Conservation (phyloP, 225 moss, liverwort and hornwort species). For the Anthoceros angustus region DNA sequence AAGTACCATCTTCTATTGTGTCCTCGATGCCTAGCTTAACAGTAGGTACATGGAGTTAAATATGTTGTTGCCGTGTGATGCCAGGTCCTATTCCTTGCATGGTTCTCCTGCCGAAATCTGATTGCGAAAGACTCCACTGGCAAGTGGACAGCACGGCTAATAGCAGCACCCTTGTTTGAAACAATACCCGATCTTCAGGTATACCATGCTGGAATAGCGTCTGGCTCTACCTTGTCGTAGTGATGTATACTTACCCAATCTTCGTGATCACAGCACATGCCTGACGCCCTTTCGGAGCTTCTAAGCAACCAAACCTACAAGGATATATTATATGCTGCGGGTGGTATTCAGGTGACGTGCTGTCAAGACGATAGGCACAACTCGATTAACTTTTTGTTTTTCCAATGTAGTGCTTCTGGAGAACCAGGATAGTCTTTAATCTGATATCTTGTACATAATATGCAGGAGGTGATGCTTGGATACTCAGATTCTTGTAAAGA, state of each 20-base stretch:
- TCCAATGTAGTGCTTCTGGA: not conserved
- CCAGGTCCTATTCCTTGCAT: conserved; percentile 88
- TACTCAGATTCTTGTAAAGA: conserved; percentile 99
- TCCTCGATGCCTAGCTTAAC: not conserved
- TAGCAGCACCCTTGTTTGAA: conserved; percentile 90
- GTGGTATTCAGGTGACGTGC: conserved; percentile 61
- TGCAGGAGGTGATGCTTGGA: conserved; percentile 93
- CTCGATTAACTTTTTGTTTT: not conserved
- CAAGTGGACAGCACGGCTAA: conserved; percentile 60
- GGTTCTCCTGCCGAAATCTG: conserved; percentile 65
- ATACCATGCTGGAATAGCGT: not conserved
- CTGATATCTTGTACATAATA: not conserved
- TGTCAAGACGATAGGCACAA: not conserved
- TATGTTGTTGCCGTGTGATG: conserved; percentile 14
- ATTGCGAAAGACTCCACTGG: conserved; percentile 46
- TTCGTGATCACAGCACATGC: conserved; percentile 56
- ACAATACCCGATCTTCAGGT: conserved; percentile 99
- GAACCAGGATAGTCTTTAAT: no score
- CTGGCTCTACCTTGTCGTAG: not conserved
- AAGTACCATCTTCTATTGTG: not conserved
- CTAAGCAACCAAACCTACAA: conserved; percentile 50
- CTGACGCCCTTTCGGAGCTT: conserved; percentile 52
- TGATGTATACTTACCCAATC: not conserved
- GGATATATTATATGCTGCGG: conserved; percentile 59
- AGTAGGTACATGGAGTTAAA: not conserved